phyloP scores from a whole-genome alignment of 371 early-diverging fungal species.

The Blastocladiella emersonii region DNA sequence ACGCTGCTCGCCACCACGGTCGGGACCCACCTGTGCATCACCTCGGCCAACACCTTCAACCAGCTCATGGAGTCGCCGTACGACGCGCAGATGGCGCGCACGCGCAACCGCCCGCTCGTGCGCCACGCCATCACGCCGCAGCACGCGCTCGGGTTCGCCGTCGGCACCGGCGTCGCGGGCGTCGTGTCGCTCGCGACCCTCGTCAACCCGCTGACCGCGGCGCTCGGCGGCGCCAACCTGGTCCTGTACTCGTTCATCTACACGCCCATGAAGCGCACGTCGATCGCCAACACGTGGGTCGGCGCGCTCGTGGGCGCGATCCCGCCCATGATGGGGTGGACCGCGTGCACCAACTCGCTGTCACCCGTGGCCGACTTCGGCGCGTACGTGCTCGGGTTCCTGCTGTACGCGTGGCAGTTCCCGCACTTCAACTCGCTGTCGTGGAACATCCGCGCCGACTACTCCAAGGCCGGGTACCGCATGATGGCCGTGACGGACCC shows the following conservation, averaged over 20 bases:
- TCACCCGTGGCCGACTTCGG: slow-evolving; percentile 34
- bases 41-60: slow-evolving; percentile 86
- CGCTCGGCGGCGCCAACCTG: slow-evolving; percentile 70
- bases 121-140: slow-evolving; percentile 60
- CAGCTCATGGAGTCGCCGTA: slow-evolving; percentile 92
- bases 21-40: slow-evolving; percentile 83
- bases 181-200: slow-evolving; percentile 42
- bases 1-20: slow-evolving; percentile 66
- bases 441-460: slow-evolving; percentile 84
- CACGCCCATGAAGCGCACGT: slow-evolving; percentile 86
- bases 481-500: slow-evolving; percentile 90
- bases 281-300: slow-evolving; percentile 88
- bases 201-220: slow-evolving; percentile 75
- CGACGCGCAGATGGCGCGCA: slow-evolving; percentile 93
- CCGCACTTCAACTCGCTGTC: slow-evolving; percentile 92
- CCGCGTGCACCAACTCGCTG: slow-evolving; percentile 62
- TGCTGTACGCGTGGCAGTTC: slow-evolving; percentile 94
- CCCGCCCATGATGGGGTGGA: slow-evolving; percentile 97
- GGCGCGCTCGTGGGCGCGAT: slow-evolving; percentile 92
- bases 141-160: slow-evolving; percentile 74
- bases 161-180: slow-evolving; percentile 56
- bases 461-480: slow-evolving; percentile 89
- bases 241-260: slow-evolving; percentile 77
- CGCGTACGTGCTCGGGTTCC: slow-evolving; percentile 59
- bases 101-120: slow-evolving; percentile 74